Evolutionary conservation across 2,329 filamentous ascomycete species (phyloP).

Genomic region (Trichoderma harzianum): DNA sequence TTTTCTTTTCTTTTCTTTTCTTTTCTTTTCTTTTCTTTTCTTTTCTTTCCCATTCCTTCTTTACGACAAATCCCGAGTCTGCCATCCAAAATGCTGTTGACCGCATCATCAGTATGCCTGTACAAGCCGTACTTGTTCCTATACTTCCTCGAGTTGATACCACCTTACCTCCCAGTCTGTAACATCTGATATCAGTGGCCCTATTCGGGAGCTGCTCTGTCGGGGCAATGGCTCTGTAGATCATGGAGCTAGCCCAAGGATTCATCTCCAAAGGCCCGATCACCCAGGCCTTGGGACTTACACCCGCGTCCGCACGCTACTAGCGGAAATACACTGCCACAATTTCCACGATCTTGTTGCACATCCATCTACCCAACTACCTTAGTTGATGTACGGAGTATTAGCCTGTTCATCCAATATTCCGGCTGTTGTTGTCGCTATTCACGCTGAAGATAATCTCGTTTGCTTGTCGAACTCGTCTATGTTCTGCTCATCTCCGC

Average conservation of each 20-base stretch:
- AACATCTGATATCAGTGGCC: neutral
- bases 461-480: neutral
- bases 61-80: neutral
- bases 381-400: neutral
- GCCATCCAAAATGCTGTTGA: neutral
- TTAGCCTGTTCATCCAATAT: neutral
- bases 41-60: neutral
- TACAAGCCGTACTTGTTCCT: neutral
- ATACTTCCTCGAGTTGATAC: neutral
- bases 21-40: neutral
- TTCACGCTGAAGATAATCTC: neutral
- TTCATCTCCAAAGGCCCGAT: constrained; percentile 6
- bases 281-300: neutral
- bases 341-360: neutral
- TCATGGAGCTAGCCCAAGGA: neutral
- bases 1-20: neutral
- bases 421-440: neutral
- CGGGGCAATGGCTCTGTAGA: neutral
- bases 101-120: neutral
- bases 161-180: neutral
- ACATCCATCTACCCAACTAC: neutral
- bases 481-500: constrained; percentile 1
- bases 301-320: neutral
- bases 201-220: neutral
- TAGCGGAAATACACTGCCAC: neutral